Evolutionary conservation across 2,329 filamentous ascomycete genomes (phyloP).

Genomic region (Orbilia oligospora): DNA sequence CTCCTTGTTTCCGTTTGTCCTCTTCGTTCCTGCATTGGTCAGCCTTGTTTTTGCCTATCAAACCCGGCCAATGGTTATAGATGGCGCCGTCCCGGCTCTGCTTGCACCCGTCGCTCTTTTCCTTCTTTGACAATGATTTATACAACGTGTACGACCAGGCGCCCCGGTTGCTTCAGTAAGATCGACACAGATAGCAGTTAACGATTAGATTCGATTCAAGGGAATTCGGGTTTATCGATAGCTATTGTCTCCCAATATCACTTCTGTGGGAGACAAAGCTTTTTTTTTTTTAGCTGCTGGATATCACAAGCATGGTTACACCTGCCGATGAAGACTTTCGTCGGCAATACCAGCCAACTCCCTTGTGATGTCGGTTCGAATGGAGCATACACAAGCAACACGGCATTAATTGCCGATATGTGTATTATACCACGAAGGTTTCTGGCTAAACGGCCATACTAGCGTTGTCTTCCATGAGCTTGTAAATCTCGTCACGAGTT

Average conservation of each 20-base stretch:
- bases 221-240: conserved; percentile 35
- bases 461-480: conserved; percentile 1
- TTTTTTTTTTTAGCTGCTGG: background rate
- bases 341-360: conserved; percentile 27
- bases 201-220: background rate
- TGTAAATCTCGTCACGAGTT: conserved; percentile 25
- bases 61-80: conserved; percentile 41
- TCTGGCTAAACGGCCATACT: conserved; percentile 11
- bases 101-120: conserved; percentile 30
- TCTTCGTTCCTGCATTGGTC: conserved; percentile 52
- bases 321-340: conserved; percentile 4
- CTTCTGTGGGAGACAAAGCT: background rate
- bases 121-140: conserved; percentile 30
- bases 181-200: conserved; percentile 30
- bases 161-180: conserved; percentile 5
- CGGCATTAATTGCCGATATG: conserved; percentile 16
- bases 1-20: conserved; percentile 41
- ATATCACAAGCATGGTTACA: conserved; percentile 13
- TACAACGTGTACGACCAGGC: conserved; percentile 22
- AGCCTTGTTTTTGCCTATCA: conserved; percentile 51
- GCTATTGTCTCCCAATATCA: background rate
- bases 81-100: conserved; percentile 48
- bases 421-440: background rate
- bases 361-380: conserved; percentile 27
- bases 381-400: conserved; percentile 19